phyloP scores from a whole-genome alignment of 106 monocot genomes.

The Dendrobium chrysotoxum region DNA sequence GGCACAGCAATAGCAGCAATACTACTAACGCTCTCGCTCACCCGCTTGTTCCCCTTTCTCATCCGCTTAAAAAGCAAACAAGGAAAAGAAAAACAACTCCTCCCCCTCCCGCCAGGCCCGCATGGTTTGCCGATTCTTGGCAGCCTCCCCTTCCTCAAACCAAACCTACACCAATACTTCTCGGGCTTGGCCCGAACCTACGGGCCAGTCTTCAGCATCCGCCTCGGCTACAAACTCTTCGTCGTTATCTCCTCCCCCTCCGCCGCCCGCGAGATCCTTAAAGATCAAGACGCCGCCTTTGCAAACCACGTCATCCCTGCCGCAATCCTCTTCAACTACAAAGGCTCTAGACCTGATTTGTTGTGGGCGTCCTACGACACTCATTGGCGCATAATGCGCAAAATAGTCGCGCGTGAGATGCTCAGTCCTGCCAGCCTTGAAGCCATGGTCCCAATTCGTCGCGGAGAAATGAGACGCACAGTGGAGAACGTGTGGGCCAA shows the following conservation, averaged over 20 bases:
- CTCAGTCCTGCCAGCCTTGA: neutral
- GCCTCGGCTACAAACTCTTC: conserved; percentile 41
- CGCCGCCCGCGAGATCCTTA: conserved; percentile 26
- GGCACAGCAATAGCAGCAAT: no score
- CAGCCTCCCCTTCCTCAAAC: conserved; percentile 41
- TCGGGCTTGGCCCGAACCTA: conserved; percentile 22
- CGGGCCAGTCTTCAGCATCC: conserved; percentile 45
- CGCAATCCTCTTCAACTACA: neutral
- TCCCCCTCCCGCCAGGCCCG: conserved; percentile 34
- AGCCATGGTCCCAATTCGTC: neutral
- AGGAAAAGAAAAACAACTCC: neutral
- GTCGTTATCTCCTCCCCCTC: conserved; percentile 41
- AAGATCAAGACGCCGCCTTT: conserved; percentile 25
- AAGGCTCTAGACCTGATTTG: neutral
- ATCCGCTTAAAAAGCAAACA: neutral
- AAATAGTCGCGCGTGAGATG: neutral
- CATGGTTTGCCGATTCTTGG: conserved; percentile 42
- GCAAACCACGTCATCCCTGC: neutral
- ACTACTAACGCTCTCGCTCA: no score
- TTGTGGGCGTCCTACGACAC: neutral
- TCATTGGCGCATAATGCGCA: conserved; percentile 5
- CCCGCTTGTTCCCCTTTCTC: no score
- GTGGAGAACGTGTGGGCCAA: neutral
- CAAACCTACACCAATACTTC: conserved; percentile 48
- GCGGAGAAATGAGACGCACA: neutral